A percentile compares a stretch with the other conserved stretches of the same genome.
phyloP scores from a whole-genome alignment of 257 asterid species.

The Anisodus acutangulus region DNA sequence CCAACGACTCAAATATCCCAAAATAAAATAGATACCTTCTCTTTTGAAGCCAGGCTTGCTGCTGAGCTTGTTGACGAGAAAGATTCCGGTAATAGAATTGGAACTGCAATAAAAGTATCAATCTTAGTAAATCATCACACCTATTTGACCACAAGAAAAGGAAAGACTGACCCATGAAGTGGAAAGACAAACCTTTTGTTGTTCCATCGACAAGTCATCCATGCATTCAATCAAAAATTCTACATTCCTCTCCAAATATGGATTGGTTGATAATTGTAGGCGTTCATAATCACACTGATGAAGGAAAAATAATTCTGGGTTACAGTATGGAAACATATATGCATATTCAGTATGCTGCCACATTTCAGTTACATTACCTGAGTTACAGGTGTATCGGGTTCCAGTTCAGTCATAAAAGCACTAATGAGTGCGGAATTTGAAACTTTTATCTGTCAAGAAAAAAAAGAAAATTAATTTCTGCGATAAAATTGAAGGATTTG shows the following conservation, averaged over 20 bases:
- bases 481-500: neutral
- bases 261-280: slow-evolving; percentile 81
- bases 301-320: slow-evolving; percentile 13
- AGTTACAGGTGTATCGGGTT: slow-evolving; percentile 82
- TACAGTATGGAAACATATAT: neutral
- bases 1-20: neutral
- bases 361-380: slow-evolving; percentile 52
- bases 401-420: slow-evolving; percentile 94
- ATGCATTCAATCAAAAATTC: slow-evolving; percentile 95
- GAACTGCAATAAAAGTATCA: slow-evolving; percentile 55
- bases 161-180: slow-evolving; percentile 1
- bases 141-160: neutral
- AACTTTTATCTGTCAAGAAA: slow-evolving; percentile 76
- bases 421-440: slow-evolving; percentile 96
- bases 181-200: slow-evolving; percentile 69
- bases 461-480: neutral
- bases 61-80: slow-evolving; percentile 96
- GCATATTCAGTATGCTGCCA: neutral
- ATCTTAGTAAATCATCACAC: slow-evolving; percentile 7
- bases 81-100: slow-evolving; percentile 91
- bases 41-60: slow-evolving; percentile 97
- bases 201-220: slow-evolving; percentile 97
- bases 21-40: slow-evolving; percentile 61
- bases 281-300: slow-evolving; percentile 86
- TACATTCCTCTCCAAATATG: slow-evolving; percentile 82